phyloP scores from a whole-genome alignment of 1,139 yeast species.

The Pneumocystis murina region DNA sequence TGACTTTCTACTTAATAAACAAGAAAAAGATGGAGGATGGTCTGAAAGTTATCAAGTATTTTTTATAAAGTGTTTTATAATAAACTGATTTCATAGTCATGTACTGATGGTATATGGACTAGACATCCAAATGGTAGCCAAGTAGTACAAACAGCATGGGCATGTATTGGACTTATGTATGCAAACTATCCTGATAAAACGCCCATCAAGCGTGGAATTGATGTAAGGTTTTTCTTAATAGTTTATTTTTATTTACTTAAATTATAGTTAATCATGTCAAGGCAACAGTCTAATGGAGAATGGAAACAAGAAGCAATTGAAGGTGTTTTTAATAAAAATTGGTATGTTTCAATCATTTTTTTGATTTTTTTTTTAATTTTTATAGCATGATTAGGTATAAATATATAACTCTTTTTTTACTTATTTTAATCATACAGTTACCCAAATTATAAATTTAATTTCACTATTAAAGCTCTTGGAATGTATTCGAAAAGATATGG shows the following conservation, averaged over 20 bases:
- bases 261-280: conserved; percentile 37
- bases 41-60: conserved; percentile 42
- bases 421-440: conserved; percentile 26
- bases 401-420: not conserved
- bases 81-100: conserved; percentile 9
- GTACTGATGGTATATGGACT: conserved; percentile 48
- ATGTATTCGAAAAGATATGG: conserved; percentile 31
- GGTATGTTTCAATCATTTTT: conserved; percentile 17
- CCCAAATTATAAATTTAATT: conserved; percentile 80
- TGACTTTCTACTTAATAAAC: conserved; percentile 64
- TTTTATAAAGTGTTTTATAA: not conserved
- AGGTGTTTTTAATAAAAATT: conserved; percentile 89
- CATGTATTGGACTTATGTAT: conserved; percentile 59
- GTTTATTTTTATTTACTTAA: not conserved
- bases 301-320: conserved; percentile 78
- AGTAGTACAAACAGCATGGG: conserved; percentile 92
- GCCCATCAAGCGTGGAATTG: conserved; percentile 50
- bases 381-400: conserved; percentile 44
- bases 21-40: conserved; percentile 91
- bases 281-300: conserved; percentile 67
- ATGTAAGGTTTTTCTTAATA: conserved; percentile 10
- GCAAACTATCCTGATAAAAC: conserved; percentile 63
- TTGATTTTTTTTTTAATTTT: not conserved
- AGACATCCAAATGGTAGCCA: conserved; percentile 41
- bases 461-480: conserved; percentile 88